Percentiles rank a stretch among this genome's conserved stretches.
phyloP scores from a whole-genome alignment of 345 rosid genomes.

The Balakata baccata region DNA sequence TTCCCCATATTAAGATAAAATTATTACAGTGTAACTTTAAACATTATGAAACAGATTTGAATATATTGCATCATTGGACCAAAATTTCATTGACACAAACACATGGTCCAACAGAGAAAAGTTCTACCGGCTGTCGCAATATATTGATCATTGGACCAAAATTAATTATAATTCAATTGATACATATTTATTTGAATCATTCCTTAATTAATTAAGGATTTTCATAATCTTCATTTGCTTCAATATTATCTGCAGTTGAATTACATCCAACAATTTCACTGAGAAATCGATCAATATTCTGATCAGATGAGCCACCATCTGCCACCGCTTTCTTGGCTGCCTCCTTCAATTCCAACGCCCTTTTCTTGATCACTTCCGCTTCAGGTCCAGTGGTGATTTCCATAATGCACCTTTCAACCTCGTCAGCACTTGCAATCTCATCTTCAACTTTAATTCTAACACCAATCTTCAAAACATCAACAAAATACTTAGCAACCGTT shows the following conservation, averaged over 20 bases:
- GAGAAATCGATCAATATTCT: slow-evolving; percentile 36
- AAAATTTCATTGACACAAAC: too few relatives aligned
- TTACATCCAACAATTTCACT: slow-evolving; percentile 22
- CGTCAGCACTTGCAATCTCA: slow-evolving; percentile 25
- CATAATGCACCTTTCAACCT: slow-evolving; percentile 45
- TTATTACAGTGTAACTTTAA: too few relatives aligned
- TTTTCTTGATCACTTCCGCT: slow-evolving; percentile 36
- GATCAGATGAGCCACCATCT: slow-evolving; percentile 43
- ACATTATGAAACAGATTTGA: too few relatives aligned
- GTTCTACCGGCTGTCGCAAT: too few relatives aligned
- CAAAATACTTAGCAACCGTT: slow-evolving; percentile 35
- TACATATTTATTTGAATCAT: too few relatives aligned
- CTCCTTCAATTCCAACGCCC: slow-evolving; percentile 35
- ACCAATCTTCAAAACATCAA: slow-evolving; percentile 46
- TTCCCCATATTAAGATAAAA: too few relatives aligned
- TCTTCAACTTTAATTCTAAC: slow-evolving; percentile 37
- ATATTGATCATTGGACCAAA: too few relatives aligned
- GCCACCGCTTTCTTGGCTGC: slow-evolving; percentile 36
- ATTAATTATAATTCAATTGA: too few relatives aligned
- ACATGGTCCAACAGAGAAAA: too few relatives aligned
- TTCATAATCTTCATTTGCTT: neutral
- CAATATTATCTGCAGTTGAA: neutral
- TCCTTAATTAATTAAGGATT: neutral
- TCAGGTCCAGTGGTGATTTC: slow-evolving; percentile 31
- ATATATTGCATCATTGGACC: too few relatives aligned